These are phyloP conservation scores for Ramalina peruviana DNA, from an alignment of 495 filamentous ascomycete species.

Conservation along the genomic window DNA sequence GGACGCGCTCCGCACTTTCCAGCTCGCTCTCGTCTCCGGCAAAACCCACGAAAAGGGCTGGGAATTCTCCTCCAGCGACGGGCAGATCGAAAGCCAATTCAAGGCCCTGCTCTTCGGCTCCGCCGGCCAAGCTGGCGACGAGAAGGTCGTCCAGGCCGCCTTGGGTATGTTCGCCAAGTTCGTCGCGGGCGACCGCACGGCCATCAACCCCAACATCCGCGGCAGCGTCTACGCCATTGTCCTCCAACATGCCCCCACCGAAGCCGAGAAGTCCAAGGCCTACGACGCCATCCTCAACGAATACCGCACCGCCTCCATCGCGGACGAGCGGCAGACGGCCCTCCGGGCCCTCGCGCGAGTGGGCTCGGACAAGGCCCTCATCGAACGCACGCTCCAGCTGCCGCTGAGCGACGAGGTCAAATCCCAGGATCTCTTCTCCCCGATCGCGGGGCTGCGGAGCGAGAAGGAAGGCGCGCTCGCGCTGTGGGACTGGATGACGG, in stretches of 20 bases:
- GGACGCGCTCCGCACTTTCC: conserved; percentile 68
- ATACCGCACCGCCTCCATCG: conserved; percentile 72
- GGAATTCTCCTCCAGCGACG: conserved; percentile 70
- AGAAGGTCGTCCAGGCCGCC: conserved; percentile 41
- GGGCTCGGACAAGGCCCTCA: conserved; percentile 53
- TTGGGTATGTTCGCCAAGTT: conserved; percentile 53
- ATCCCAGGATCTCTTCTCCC: conserved; percentile 92
- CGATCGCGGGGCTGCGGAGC: conserved; percentile 59
- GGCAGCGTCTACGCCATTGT: conserved; percentile 49
- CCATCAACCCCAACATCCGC: conserved; percentile 56
- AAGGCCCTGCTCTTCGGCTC: conserved; percentile 51
- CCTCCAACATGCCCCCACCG: conserved; percentile 29
- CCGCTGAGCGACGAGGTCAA: conserved; percentile 75
- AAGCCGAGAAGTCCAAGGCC: conserved; percentile 41
- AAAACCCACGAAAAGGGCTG: conserved; percentile 81
- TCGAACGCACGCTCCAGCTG: conserved; percentile 63
- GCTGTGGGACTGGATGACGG: conserved; percentile 69
- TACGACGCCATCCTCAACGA: conserved; percentile 64
- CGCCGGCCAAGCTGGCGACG: conserved; percentile 46
- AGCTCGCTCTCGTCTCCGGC: conserved; percentile 54
- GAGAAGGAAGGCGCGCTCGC: conserved; percentile 67
- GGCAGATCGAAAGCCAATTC: conserved; percentile 79
- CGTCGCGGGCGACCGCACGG: conserved; percentile 39
- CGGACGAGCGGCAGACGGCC: conserved; percentile 92
- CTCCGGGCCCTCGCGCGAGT: conserved; percentile 74